A percentile compares a stretch with the other conserved stretches of the same genome.
These are phyloP conservation scores for Thalassiosira livingstoniorum DNA, from an alignment of 352 stramenopile genomes.

Conservation along the genomic window DNA sequence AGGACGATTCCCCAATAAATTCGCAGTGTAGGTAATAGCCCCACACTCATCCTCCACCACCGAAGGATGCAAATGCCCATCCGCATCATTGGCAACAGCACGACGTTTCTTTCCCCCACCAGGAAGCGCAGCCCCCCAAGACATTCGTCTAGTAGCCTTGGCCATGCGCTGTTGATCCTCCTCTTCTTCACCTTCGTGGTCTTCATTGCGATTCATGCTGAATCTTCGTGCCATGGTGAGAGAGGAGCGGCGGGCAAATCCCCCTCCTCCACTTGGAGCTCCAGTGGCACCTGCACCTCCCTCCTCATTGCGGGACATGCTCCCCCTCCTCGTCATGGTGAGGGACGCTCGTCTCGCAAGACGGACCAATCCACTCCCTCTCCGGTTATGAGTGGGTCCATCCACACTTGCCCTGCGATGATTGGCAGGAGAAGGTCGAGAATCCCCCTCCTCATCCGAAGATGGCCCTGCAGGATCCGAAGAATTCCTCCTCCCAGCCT, in stretches of 20 bases:
- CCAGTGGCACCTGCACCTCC: too few relatives aligned
- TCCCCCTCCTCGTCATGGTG: conserved; percentile 8
- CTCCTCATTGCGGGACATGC: conserved; percentile 2
- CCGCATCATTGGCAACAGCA: conserved; percentile 59
- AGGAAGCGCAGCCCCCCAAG: conserved; percentile 31
- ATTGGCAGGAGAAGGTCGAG: background rate
- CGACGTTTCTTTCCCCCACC: conserved; percentile 29
- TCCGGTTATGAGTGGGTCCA: background rate
- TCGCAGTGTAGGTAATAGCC: conserved; percentile 84
- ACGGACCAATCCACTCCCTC: conserved; percentile 24
- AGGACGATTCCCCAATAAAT: conserved; percentile 81
- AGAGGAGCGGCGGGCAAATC: background rate
- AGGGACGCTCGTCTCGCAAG: conserved; percentile 22
- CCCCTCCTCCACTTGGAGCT: too few relatives aligned
- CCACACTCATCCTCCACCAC: conserved; percentile 75
- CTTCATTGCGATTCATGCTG: conserved; percentile 6
- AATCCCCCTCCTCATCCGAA: conserved; percentile 5
- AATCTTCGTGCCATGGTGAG: conserved; percentile 23
- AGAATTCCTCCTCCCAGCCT: background rate
- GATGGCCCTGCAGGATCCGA: background rate
- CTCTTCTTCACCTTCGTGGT: background rate
- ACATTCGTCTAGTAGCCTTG: conserved; percentile 38
- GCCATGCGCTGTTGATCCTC: conserved; percentile 10
- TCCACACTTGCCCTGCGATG: conserved; percentile 5
- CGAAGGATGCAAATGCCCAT: background rate